Percentiles rank a stretch among this genome's conserved stretches.
phyloP scores from a whole-genome alignment of 106 monocot genomes.

The Agapanthus africanus region DNA sequence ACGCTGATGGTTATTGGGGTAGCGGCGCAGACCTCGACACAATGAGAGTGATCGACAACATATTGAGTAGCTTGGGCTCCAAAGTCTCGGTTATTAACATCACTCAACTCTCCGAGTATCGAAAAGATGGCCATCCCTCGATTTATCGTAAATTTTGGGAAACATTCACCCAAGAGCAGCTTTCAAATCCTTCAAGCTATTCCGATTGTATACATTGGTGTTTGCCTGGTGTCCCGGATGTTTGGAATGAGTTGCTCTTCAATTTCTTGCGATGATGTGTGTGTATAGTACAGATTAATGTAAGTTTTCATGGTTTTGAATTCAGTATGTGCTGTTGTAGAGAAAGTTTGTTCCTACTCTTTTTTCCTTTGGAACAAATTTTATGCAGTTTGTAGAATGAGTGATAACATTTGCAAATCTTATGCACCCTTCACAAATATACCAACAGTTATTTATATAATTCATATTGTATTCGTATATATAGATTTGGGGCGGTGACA shows the following conservation, averaged over 20 bases:
- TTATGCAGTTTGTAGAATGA: too few species aligned
- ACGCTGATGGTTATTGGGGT: conserved; percentile 47
- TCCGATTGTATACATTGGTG: conserved; percentile 88
- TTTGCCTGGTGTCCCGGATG: conserved; percentile 74
- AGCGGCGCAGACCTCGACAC: conserved; percentile 57
- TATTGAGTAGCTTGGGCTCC: conserved; percentile 22
- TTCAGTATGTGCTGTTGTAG: too few species aligned
- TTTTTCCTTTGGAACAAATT: too few species aligned
- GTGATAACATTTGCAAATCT: too few species aligned
- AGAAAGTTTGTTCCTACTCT: too few species aligned
- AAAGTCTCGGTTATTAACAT: conserved; percentile 67
- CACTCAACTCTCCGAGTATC: conserved; percentile 74
- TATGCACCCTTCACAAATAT: too few species aligned
- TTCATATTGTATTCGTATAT: too few species aligned
- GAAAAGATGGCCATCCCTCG: conserved; percentile 79
- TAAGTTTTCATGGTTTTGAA: too few species aligned
- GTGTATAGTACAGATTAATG: too few species aligned
- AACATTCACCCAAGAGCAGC: conserved; percentile 34
- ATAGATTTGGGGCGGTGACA: too few species aligned
- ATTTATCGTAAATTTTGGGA: conserved; percentile 84
- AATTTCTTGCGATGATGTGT: too few species aligned
- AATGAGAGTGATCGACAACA: conserved; percentile 39
- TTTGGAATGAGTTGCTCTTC: conserved; percentile 83
- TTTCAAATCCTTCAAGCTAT: conserved; percentile 57
- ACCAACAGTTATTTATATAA: too few species aligned